Evolutionary conservation across 1,139 yeast species (phyloP).

Genomic region (Meyerozyma athensensis): DNA sequence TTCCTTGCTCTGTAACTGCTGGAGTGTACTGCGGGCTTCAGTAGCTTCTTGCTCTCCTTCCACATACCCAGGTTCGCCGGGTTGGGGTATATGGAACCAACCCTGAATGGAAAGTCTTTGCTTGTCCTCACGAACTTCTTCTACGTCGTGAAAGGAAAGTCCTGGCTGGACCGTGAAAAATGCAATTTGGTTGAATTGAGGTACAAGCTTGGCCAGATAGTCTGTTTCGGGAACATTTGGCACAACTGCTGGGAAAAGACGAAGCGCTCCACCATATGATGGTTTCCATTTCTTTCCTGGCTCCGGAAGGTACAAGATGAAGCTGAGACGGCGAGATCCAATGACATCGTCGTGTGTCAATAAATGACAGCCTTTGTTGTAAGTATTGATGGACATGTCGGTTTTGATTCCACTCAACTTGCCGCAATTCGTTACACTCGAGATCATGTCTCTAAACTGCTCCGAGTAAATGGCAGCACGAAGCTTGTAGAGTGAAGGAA

Average conservation of each 20-base stretch:
- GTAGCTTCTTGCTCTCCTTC: conserved; percentile 76
- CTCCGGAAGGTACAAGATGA: conserved; percentile 86
- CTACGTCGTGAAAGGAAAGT: conserved; percentile 93
- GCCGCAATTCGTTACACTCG: conserved; percentile 84
- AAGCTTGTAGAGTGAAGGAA: conserved; percentile 70
- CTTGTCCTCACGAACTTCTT: conserved; percentile 87
- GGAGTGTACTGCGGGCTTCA: conserved; percentile 73
- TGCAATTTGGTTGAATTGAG: conserved; percentile 94
- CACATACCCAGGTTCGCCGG: conserved; percentile 80
- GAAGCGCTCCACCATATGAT: conserved; percentile 86
- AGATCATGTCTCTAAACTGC: conserved; percentile 75
- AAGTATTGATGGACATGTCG: conserved; percentile 89
- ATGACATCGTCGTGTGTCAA: conserved; percentile 97
- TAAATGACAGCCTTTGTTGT: conserved; percentile 89
- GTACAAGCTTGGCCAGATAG: conserved; percentile 63
- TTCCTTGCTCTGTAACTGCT: conserved; percentile 73
- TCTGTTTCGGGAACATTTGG: conserved; percentile 91
- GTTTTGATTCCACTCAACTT: conserved; percentile 83
- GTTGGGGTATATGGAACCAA: conserved; percentile 97
- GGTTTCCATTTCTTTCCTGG: conserved; percentile 87
- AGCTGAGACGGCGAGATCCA: conserved; percentile 90
- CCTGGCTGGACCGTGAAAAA: conserved; percentile 97
- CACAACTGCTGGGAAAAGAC: conserved; percentile 80
- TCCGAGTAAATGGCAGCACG: conserved; percentile 85
- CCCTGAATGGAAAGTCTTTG: conserved; percentile 93